Percentiles rank a stretch among this genome's conserved stretches.
phyloP scores from a whole-genome alignment of 2,329 filamentous ascomycete species.

The Coniochaeta pulveracea region DNA sequence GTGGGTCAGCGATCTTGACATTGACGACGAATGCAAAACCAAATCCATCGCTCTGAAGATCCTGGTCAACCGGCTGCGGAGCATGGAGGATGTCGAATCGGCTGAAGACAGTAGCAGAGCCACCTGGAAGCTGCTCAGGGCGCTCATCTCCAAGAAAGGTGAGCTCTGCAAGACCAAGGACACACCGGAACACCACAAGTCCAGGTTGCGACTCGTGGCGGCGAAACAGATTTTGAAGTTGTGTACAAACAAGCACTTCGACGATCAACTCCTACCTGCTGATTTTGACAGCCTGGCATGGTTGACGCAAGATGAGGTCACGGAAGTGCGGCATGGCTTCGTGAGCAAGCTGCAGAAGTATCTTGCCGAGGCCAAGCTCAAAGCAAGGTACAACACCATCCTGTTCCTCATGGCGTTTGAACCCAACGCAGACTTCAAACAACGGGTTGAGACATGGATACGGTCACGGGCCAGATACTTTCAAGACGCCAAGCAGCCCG shows the following conservation, averaged over 20 bases:
- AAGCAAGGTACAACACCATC: slow-evolving; percentile 74
- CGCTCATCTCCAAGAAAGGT: slow-evolving; percentile 62
- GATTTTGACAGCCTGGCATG: slow-evolving; percentile 77
- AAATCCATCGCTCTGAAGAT: slow-evolving; percentile 79
- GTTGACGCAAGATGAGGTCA: slow-evolving; percentile 66
- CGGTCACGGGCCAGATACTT: slow-evolving; percentile 66
- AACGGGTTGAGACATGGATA: slow-evolving; percentile 76
- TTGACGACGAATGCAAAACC: slow-evolving; percentile 72
- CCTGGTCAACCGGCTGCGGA: slow-evolving; percentile 74
- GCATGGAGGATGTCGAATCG: slow-evolving; percentile 35
- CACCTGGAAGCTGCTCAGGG: slow-evolving; percentile 70
- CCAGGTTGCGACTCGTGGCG: slow-evolving; percentile 71
- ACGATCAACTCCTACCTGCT: slow-evolving; percentile 58
- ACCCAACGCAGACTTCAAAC: slow-evolving; percentile 61
- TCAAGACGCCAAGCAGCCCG: slow-evolving; percentile 42
- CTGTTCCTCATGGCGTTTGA: slow-evolving; percentile 90
- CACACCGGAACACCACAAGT: slow-evolving; percentile 68
- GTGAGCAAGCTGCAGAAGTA: slow-evolving; percentile 85
- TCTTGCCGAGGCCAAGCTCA: slow-evolving; percentile 59
- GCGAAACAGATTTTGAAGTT: slow-evolving; percentile 76
- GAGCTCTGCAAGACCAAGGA: slow-evolving; percentile 66
- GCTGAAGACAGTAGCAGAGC: slow-evolving; percentile 50
- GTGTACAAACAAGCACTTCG: slow-evolving; percentile 64
- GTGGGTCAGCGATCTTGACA: slow-evolving; percentile 56
- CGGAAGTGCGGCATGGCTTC: slow-evolving; percentile 67